Conservation (phyloP, 805 yeast genomes). For the Ogataea philodendri region DNA sequence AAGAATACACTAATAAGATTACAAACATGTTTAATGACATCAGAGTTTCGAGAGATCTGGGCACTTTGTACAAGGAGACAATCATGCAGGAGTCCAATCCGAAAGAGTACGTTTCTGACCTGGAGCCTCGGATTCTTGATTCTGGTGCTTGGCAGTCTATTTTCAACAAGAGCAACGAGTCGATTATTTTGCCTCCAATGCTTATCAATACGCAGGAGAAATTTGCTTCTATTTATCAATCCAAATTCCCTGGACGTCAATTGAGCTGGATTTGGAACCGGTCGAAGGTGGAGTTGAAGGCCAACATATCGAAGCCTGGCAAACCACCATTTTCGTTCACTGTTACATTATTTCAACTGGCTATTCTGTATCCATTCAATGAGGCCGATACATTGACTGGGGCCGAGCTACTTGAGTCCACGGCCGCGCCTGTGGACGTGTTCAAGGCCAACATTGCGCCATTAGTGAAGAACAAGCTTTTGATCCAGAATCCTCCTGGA, state of each 20-base stretch:
- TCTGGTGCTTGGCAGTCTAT: conserved; percentile 34
- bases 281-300: conserved; percentile 88
- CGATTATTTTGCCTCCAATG: conserved; percentile 65
- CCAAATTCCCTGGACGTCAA: conserved; percentile 81
- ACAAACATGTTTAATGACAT: conserved; percentile 96
- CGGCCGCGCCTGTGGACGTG: conserved; percentile 62
- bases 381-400: conserved; percentile 58
- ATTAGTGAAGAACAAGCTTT: conserved; percentile 71
- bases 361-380: conserved; percentile 83
- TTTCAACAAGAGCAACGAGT: conserved; percentile 34
- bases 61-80: conserved; percentile 34
- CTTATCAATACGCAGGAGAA: conserved; percentile 62
- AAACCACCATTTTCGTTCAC: conserved; percentile 79
- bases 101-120: conserved; percentile 26
- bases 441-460: conserved; percentile 79
- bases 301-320: conserved; percentile 76
- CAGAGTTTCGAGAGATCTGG: conserved; percentile 76
- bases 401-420: conserved; percentile 58
- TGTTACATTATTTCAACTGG: conserved; percentile 82
- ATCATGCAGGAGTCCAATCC: conserved; percentile 17
- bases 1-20: conserved; percentile 90
- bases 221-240: conserved; percentile 65
- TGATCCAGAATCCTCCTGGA: conserved; percentile 65
- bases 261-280: conserved; percentile 96
- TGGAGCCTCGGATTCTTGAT: conserved; percentile 35